phyloP scores from a whole-genome alignment of 2,329 filamentous ascomycete species.

The Aspergillus quadrilineatus region DNA sequence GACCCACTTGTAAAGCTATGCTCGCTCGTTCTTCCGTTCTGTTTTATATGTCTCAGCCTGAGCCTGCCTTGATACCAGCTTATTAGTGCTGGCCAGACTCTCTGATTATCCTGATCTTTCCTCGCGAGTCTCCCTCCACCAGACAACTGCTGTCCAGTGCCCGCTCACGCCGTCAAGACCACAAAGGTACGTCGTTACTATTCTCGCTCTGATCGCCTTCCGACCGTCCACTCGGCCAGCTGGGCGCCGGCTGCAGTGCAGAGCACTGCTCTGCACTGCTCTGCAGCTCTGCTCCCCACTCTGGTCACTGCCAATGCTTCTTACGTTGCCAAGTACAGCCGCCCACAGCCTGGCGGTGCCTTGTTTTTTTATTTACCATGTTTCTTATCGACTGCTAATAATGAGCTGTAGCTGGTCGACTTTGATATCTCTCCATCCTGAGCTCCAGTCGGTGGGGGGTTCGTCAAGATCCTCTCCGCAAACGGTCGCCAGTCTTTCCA shows the following conservation, averaged over 20 bases:
- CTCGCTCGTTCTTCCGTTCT: neutral
- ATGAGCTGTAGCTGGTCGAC: constrained; percentile 2
- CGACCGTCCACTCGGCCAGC: constrained; percentile 4
- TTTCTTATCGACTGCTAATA: constrained; percentile 8
- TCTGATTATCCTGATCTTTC: neutral
- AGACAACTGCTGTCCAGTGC: neutral
- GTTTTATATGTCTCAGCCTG: constrained; percentile 2
- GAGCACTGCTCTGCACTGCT: neutral
- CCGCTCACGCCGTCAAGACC: neutral
- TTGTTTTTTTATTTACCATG: constrained; percentile 8
- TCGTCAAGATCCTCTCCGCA: constrained; percentile 32
- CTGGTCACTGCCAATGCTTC: constrained; percentile 5
- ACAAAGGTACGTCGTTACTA: neutral
- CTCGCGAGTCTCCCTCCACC: neutral
- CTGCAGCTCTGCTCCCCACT: constrained; percentile 10
- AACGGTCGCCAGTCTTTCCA: constrained; percentile 31
- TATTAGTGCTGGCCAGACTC: neutral
- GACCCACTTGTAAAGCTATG: constrained; percentile 3
- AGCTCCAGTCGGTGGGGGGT: constrained; percentile 19
- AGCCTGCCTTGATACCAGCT: neutral
- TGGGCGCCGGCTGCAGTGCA: constrained; percentile 5
- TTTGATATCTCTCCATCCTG: constrained; percentile 6
- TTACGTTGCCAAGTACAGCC: constrained; percentile 8
- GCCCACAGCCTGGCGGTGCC: constrained; percentile 1
- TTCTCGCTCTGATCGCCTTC: neutral